A percentile compares a stretch with the other conserved stretches of the same genome.
Conservation (phyloP, 768 basidiomycete species). For the Cyathus striatus region DNA sequence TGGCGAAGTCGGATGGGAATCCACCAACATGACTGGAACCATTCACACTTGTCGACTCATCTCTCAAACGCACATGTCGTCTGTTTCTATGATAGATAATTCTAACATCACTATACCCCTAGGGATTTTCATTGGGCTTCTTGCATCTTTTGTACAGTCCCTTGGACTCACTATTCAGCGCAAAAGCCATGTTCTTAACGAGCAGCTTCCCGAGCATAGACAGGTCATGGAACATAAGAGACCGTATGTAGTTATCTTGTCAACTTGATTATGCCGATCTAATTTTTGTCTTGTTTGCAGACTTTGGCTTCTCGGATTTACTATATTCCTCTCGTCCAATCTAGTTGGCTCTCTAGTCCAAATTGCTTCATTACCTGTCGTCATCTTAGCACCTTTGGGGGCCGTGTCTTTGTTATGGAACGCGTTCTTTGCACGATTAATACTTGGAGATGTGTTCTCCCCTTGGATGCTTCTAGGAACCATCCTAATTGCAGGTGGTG, state of each 20-base stretch:
- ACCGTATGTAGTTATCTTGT: conserved; percentile 48
- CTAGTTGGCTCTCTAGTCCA: conserved; percentile 85
- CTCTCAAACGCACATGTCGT: too few species aligned
- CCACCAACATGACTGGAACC: too few species aligned
- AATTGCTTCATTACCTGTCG: conserved; percentile 90
- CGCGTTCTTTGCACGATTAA: conserved; percentile 80
- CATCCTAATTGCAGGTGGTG: conserved; percentile 81
- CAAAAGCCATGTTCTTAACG: conserved; percentile 87
- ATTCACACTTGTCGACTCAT: too few species aligned
- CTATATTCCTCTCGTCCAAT: conserved; percentile 85
- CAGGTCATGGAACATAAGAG: conserved; percentile 71
- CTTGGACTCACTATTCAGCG: conserved; percentile 90
- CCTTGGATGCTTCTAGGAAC: conserved; percentile 85
- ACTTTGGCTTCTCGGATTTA: conserved; percentile 84
- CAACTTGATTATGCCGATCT: neutral
- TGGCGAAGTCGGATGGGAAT: too few species aligned
- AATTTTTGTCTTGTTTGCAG: conserved; percentile 25
- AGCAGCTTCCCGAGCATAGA: conserved; percentile 56
- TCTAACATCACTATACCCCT: conserved; percentile 39
- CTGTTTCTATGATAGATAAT: neutral
- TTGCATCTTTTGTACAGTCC: conserved; percentile 86
- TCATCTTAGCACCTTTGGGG: conserved; percentile 90
- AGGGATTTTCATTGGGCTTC: conserved; percentile 58
- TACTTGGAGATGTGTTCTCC: conserved; percentile 84
- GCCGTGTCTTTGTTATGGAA: conserved; percentile 94